Evolutionary conservation across 176 grass and related monocot genomes (phyloP), one percentile per base, ranked within the genome.

Genomic region (Olyra latifolia): DNA sequence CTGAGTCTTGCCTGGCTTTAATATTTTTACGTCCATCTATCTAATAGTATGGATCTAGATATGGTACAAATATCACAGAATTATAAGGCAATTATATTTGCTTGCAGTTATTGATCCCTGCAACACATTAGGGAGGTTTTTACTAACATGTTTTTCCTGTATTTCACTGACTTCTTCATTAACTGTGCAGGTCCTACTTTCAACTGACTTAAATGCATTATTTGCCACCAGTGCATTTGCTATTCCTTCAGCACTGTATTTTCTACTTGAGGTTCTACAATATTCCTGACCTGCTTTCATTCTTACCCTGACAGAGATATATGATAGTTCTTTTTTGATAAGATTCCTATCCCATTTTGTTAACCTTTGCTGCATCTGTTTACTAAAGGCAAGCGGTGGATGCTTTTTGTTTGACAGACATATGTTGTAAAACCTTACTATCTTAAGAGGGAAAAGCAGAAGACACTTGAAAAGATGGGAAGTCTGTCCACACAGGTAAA

Each of bases 171-270:
- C 42, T 65, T 47, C 71, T 80, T 76, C 41, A n/a, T 44, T 80
- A 38, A 83, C 39, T 82, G 62, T 84, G 78, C 81, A 99, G 96
- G 88, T 99, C 74, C 66, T 95, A 78, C 92, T 99, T 86, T 95
- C 92, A 9, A 79, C 82, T 82, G 86, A 95, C 69, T 69, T 95
- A 22, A 84, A 99, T 83, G 83, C 86, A 32, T 82, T 90, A 83
- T 83, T 95, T 81, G 86, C 80, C 40, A 85, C 90, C 58, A 87
- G 90, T n/a, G 79, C 90, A 57, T 87, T 99, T 87, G 78, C 90
- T 78, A 89, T 99, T 79, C 96, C 96, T 86, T 95, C 96, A 27
- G 91, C 92, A 74, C 81, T 99, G 20, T 99, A 95, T 93, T 95
- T 95, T 88, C 60, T 99, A 81, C 83, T 99, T 70, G 83, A 99